A percentile compares a stretch with the other conserved stretches of the same genome.
Conservation (phyloP, 352 stramenopile genomes). For the Thraustochytrium striatum region DNA sequence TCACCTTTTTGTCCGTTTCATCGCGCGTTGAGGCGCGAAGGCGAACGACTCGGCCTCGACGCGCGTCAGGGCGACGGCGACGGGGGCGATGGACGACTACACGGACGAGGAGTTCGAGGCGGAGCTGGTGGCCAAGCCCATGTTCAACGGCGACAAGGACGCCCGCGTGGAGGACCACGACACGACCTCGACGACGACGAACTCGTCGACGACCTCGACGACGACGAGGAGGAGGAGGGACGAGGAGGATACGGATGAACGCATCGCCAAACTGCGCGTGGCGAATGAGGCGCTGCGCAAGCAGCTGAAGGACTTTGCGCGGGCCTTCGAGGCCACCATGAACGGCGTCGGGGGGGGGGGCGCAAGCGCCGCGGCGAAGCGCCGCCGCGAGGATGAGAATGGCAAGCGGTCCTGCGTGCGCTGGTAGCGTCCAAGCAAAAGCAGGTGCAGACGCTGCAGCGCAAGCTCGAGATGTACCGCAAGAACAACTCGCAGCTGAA, state of each 20-base stretch:
- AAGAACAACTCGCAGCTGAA: conserved; percentile 39
- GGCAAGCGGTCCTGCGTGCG: conserved; percentile 35
- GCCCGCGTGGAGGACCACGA: neutral
- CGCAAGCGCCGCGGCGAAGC: neutral
- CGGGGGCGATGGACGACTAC: too few relatives aligned
- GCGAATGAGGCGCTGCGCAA: conserved; percentile 36
- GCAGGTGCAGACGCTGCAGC: conserved; percentile 35
- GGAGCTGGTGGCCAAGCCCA: too few relatives aligned
- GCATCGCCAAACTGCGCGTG: conserved; percentile 30
- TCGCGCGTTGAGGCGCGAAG: too few relatives aligned
- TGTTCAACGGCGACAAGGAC: neutral
- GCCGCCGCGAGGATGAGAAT: neutral
- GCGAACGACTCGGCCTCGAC: too few relatives aligned
- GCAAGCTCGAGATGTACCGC: conserved; percentile 29
- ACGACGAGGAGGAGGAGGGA: conserved; percentile 31
- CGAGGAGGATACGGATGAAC: conserved; percentile 3
- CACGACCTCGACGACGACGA: conserved; percentile 4
- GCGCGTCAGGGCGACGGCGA: too few relatives aligned
- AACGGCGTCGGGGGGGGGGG: neutral
- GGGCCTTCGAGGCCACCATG: conserved; percentile 29
- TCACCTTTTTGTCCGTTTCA: too few relatives aligned
- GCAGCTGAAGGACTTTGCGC: conserved; percentile 43
- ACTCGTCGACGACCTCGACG: neutral
- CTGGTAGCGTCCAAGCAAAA: conserved; percentile 37
- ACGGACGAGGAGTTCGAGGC: too few relatives aligned